Conservation (phyloP, 768 basidiomycete species). For the Tephrocybe sp. region DNA sequence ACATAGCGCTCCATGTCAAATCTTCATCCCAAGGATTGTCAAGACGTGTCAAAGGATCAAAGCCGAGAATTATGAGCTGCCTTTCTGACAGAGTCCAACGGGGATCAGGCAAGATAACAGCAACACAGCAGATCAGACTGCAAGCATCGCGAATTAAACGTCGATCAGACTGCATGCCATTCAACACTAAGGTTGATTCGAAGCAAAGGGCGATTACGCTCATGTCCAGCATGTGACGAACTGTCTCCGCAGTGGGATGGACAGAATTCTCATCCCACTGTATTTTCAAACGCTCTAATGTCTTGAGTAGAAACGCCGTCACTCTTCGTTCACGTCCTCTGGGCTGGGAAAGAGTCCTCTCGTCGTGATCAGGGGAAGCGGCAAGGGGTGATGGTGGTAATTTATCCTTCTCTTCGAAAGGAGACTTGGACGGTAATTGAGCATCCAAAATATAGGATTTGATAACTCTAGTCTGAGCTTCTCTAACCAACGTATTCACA, state of each 20-base stretch:
- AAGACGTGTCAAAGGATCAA: constrained; percentile 61
- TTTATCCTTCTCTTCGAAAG: too few species aligned
- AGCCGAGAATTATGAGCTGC: constrained; percentile 57
- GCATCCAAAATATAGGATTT: constrained; percentile 70
- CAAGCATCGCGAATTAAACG: constrained; percentile 64
- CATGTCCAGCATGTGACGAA: constrained; percentile 68
- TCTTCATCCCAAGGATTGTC: constrained; percentile 27
- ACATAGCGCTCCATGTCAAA: constrained; percentile 42
- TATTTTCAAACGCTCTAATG: constrained; percentile 46
- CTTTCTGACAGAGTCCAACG: constrained; percentile 65
- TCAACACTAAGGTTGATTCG: constrained; percentile 61
- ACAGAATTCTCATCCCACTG: constrained; percentile 47
- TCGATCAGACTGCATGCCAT: constrained; percentile 59
- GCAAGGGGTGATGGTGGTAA: neutral
- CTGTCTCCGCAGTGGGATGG: constrained; percentile 55
- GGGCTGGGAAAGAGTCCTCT: constrained; percentile 41
- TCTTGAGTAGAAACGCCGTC: constrained; percentile 60
- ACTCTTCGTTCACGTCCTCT: constrained; percentile 58
- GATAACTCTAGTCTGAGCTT: constrained; percentile 54
- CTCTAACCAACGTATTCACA: constrained; percentile 56
- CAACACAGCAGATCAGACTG: constrained; percentile 37
- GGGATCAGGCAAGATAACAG: constrained; percentile 36
- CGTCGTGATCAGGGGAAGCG: constrained; percentile 7
- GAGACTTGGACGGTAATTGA: constrained; percentile 39
- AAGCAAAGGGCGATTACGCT: constrained; percentile 65